Evolutionary conservation across 176 grass and related monocot genomes (phyloP).

Genomic region (Musa schizocarpa): DNA sequence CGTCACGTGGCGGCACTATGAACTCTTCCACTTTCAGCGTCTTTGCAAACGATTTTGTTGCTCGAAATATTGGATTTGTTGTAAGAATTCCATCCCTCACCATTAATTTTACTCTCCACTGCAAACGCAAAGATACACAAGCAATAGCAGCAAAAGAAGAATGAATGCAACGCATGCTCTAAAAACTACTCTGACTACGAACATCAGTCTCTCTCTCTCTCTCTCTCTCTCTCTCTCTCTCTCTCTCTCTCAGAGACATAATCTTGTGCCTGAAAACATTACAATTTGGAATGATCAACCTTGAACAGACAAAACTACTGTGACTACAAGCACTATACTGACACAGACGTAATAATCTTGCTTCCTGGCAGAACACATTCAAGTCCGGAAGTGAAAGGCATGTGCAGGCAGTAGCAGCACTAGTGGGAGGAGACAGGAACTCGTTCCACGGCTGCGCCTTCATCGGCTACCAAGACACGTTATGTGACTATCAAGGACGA

Average conservation of each 20-base stretch:
- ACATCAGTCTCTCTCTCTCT: no score
- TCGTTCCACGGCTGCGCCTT: neutral
- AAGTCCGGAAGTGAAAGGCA: neutral
- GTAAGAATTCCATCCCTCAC: neutral
- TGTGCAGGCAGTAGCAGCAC: neutral
- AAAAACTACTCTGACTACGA: no score
- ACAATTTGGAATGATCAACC: no score
- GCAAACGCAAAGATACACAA: neutral
- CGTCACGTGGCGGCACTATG: neutral
- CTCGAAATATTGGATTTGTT: neutral
- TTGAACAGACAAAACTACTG: no score
- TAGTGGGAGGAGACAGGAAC: neutral
- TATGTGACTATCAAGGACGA: neutral
- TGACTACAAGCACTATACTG: no score
- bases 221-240: no score
- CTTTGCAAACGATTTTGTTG: conserved; percentile 4
- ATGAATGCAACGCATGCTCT: no score
- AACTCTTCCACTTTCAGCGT: conserved; percentile 11
- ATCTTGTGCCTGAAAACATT: no score
- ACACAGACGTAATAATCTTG: neutral
- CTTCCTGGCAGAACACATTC: neutral
- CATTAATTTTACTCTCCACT: neutral
- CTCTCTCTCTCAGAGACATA: no score
- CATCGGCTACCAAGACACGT: neutral
- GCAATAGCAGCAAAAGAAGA: neutral